phyloP scores from a whole-genome alignment of 192 early-diverging fungal genomes.

The Endogone sp. region DNA sequence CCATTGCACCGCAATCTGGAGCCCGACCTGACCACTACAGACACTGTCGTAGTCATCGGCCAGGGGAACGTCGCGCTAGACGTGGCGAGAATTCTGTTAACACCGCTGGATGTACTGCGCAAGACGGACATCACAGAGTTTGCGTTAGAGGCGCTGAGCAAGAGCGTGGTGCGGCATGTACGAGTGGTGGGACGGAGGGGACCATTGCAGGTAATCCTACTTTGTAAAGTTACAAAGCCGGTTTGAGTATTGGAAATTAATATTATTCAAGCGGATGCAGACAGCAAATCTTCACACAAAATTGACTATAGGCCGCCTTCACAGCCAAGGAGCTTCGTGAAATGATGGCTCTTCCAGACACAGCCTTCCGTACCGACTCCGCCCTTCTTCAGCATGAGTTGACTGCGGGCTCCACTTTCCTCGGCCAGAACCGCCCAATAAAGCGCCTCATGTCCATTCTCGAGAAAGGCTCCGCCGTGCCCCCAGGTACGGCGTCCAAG shows the following conservation, averaged over 20 bases:
- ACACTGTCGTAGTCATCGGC: constrained; percentile 81
- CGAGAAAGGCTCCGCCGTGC: constrained; percentile 40
- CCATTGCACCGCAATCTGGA: constrained; percentile 60
- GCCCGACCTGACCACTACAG: constrained; percentile 57
- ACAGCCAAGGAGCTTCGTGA: constrained; percentile 96
- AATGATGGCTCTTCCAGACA: constrained; percentile 71
- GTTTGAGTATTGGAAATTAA: not conserved
- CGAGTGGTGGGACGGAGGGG: constrained; percentile 89
- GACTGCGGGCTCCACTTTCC: constrained; percentile 21
- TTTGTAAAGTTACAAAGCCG: not conserved
- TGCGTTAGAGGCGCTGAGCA: constrained; percentile 61
- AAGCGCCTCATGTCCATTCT: constrained; percentile 87
- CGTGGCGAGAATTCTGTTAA: constrained; percentile 82
- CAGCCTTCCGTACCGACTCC: constrained; percentile 60
- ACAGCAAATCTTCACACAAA: too few species aligned
- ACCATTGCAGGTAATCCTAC: constrained; percentile 67
- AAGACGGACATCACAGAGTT: constrained; percentile 83
- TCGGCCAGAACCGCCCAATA: constrained; percentile 56
- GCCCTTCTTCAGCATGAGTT: constrained; percentile 52
- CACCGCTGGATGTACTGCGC: constrained; percentile 60
- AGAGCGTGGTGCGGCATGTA: constrained; percentile 76
- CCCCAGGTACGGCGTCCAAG: constrained; percentile 31
- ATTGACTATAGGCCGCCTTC: constrained; percentile 83
- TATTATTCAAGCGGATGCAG: too few species aligned
- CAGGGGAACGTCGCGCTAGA: constrained; percentile 96